Conservation (phyloP, 2,329 filamentous ascomycete genomes). For the Penicillium concentricum region DNA sequence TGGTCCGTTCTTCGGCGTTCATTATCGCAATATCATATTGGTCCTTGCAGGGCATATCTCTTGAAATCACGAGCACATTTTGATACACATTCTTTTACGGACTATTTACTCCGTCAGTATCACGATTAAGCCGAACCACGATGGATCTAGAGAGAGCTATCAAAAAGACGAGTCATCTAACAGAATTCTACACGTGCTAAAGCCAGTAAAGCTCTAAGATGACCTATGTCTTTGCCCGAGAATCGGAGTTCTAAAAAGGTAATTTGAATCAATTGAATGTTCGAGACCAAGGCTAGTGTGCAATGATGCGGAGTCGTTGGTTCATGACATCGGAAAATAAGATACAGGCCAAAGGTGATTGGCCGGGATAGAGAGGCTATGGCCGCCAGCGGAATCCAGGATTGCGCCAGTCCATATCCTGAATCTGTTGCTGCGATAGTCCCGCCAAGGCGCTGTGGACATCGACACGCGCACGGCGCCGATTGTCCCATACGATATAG, state of each 20-base stretch:
- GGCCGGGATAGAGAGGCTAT: not conserved
- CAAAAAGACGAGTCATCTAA: not conserved
- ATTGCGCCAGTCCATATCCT: slow-evolving; percentile 66
- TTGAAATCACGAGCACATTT: not conserved
- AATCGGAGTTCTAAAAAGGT: not conserved
- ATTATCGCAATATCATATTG: not conserved
- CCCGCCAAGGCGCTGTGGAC: slow-evolving; percentile 58
- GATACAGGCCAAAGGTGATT: not conserved
- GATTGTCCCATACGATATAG: slow-evolving; percentile 66
- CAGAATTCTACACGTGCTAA: not conserved
- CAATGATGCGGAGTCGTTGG: not conserved
- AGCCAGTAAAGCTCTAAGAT: not conserved
- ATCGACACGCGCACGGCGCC: slow-evolving; percentile 54
- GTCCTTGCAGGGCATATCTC: not conserved
- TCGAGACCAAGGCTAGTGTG: not conserved
- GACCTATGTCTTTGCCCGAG: not conserved
- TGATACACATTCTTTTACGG: not conserved
- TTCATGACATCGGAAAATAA: not conserved
- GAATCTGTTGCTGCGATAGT: slow-evolving; percentile 52
- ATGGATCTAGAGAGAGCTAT: not conserved
- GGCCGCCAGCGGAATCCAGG: slow-evolving; percentile 63
- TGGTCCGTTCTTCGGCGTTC: slow-evolving; percentile 2
- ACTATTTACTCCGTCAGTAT: not conserved
- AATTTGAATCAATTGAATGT: not conserved
- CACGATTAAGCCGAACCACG: not conserved